Base-by-base conservation (phyloP, 1,139 yeast species). In the Kodamaea plutei region DNA sequence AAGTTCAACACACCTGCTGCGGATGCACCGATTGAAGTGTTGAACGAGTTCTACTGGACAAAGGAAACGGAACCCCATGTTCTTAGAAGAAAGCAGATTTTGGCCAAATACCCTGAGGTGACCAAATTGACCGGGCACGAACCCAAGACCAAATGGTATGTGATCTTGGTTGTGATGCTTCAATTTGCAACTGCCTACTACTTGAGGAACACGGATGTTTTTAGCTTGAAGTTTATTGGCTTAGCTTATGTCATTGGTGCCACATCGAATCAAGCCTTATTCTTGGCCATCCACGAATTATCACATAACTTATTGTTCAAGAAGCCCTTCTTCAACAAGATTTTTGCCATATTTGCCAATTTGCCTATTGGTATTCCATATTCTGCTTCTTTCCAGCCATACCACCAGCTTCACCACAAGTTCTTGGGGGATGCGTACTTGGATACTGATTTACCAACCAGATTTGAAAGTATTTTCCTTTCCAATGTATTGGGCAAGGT, bases 321-420 rank as follows among this genome's bases (percentile, higher is more conserved):
- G 47, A 77, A 73, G 44, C 93, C 95, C 0, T 30, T 84, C 6
- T 76, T 79, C 54, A 88, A 88, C 54, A 80, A 84, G 54, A 54
- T 87, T 18, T 87, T 82, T 50, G 76, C 94, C 23, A 81, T 87
- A 7, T 61, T 84, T 41, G 73, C 89, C 23, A 88, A 88, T 51
- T 59, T 84, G 31, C 95, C 96, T 1, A 84, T 88, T 33, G 96
- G 95, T 1, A 70, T 88, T 22, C 96, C 96, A 1, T 88, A 85
- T 56, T 73, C 87, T 25, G 96, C 96, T 0, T 82, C 94, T 2
- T 88, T 88, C 58, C 87, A 83, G 39, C 96, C 96, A 8, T 88
- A 88, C 55, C 96, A 88, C 50, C 85, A 85, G 52, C 67, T 88
- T 29, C 96, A 88, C 50, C 96, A 88, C 58, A 88, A 88, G 56